Conservation (phyloP, 768 basidiomycete genomes). For the Tephrocybe rancida region DNA sequence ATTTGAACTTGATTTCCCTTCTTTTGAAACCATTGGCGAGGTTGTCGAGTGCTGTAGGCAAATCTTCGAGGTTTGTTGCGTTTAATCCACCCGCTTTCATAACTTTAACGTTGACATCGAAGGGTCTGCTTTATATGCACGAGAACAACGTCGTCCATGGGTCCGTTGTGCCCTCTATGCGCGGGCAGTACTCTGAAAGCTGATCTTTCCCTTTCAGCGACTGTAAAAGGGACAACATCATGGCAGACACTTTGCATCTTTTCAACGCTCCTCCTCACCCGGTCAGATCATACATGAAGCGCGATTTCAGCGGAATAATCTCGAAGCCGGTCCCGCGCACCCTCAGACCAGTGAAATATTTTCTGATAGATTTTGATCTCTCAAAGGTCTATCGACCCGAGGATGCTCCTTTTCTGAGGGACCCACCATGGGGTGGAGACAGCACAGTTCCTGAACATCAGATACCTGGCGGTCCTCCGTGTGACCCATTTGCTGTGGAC, state of each 20-base stretch:
- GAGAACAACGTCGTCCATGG: constrained; percentile 32
- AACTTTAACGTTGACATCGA: neutral
- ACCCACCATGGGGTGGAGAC: constrained; percentile 37
- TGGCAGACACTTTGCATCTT: constrained; percentile 1
- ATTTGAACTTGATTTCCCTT: constrained; percentile 11
- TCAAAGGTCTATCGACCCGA: constrained; percentile 20
- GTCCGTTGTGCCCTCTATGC: too few species aligned
- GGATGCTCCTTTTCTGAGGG: constrained; percentile 22
- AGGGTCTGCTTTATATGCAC: constrained; percentile 35
- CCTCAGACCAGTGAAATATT: constrained; percentile 18
- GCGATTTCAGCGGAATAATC: neutral
- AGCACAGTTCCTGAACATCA: constrained; percentile 36
- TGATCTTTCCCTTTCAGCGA: neutral
- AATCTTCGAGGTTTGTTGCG: constrained; percentile 28
- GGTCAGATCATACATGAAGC: constrained; percentile 7
- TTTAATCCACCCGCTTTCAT: neutral
- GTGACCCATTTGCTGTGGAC: constrained; percentile 36
- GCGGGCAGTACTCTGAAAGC: too few species aligned
- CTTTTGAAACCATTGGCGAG: constrained; percentile 28
- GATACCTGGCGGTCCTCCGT: constrained; percentile 9
- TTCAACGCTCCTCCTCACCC: neutral
- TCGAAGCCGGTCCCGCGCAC: constrained; percentile 13
- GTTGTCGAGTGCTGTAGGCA: constrained; percentile 32
- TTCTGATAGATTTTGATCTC: too few species aligned
- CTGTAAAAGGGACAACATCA: constrained; percentile 11